Conservation (phyloP, 1,284 basidiomycete genomes). For the Ceratobasidium sp. region DNA sequence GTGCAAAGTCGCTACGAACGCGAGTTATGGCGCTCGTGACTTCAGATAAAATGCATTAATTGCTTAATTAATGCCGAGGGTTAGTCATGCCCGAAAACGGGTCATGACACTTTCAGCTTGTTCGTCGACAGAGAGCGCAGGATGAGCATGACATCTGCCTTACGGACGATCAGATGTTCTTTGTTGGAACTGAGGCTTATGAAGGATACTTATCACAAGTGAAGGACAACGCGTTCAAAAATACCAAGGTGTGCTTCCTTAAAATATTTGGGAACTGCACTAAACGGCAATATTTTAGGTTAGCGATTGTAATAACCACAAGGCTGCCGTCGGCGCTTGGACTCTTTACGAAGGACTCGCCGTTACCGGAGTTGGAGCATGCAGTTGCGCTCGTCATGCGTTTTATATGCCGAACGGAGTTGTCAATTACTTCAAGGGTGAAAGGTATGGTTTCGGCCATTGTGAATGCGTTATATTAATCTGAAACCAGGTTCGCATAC, state of each 20-base stretch:
- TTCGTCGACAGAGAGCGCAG: background rate
- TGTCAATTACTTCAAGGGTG: conserved; percentile 16
- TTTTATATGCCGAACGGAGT: background rate
- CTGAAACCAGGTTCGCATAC: conserved; percentile 16
- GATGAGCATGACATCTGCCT: conserved; percentile 5
- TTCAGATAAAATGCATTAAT: too few species aligned
- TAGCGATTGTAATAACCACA: conserved; percentile 18
- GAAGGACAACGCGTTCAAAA: background rate
- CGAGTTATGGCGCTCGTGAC: too few species aligned
- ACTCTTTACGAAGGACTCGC: background rate
- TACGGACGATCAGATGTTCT: background rate
- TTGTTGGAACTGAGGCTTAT: background rate
- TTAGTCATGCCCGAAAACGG: too few species aligned
- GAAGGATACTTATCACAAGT: background rate
- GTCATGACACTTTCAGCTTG: background rate
- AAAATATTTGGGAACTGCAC: background rate
- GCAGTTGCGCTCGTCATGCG: conserved; percentile 7
- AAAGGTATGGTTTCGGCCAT: background rate
- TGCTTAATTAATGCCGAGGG: too few species aligned
- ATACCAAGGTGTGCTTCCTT: background rate
- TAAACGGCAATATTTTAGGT: background rate
- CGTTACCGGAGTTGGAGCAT: conserved; percentile 3
- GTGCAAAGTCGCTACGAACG: too few species aligned
- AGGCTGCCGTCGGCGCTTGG: background rate
- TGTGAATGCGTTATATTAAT: too few species aligned